A percentile compares a stretch with the other conserved stretches of the same genome.
phyloP scores from a whole-genome alignment of 345 rosid species.

The Brassica incana region DNA sequence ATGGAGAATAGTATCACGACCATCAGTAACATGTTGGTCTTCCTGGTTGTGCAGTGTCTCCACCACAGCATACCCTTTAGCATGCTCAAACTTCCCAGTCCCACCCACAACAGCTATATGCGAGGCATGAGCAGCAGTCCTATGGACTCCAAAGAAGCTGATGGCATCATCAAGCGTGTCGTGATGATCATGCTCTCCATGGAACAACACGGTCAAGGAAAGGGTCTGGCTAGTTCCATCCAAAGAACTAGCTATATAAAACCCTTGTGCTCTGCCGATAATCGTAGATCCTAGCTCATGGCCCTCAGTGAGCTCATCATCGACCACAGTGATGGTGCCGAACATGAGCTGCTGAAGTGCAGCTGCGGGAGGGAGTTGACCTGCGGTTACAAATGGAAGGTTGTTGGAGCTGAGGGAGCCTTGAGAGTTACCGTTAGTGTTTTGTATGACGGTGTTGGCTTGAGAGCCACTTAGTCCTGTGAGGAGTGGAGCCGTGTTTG shows the following conservation, averaged over 20 bases:
- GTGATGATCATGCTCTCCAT: constrained; percentile 45
- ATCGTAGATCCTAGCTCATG: constrained; percentile 74
- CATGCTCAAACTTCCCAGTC: constrained; percentile 71
- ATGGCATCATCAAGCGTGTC: constrained; percentile 51
- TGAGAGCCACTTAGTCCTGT: constrained; percentile 74
- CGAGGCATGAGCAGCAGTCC: constrained; percentile 63
- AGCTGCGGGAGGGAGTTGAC: constrained; percentile 72
- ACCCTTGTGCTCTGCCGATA: constrained; percentile 81
- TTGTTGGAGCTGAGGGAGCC: constrained; percentile 42
- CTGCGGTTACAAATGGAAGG: constrained; percentile 81
- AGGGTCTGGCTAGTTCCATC: constrained; percentile 89
- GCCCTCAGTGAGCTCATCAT: constrained; percentile 77
- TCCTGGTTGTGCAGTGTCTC: constrained; percentile 58
- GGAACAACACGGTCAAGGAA: constrained; percentile 59
- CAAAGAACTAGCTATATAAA: constrained; percentile 78
- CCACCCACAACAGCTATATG: constrained; percentile 78
- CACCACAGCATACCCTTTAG: constrained; percentile 67
- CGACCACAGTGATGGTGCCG: constrained; percentile 78
- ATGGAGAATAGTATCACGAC: constrained; percentile 72
- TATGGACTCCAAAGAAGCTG: constrained; percentile 87
- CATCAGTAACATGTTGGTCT: constrained; percentile 75
- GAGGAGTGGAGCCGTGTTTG: constrained; percentile 65
- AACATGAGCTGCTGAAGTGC: constrained; percentile 82
- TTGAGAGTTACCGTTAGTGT: constrained; percentile 61
- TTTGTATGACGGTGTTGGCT: constrained; percentile 58